A percentile compares a stretch with the other conserved stretches of the same genome.
phyloP scores from a whole-genome alignment of 805 yeast species.

The Wickerhamomyces ciferrii region DNA sequence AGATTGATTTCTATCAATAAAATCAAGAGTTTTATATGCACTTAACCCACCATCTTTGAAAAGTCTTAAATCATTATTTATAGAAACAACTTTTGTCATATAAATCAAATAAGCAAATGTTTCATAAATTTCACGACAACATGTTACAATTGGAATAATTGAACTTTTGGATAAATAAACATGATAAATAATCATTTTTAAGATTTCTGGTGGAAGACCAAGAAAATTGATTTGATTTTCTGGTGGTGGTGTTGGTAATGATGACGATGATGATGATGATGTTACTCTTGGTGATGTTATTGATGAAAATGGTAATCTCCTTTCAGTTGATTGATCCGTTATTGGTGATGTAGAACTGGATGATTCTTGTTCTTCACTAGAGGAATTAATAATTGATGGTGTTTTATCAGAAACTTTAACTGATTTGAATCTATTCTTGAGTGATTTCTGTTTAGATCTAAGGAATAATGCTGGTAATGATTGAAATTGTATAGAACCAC shows the following conservation, averaged over 20 bases:
- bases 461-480: too few species aligned
- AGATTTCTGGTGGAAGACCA: constrained; percentile 13
- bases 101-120: constrained; percentile 8
- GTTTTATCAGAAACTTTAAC: too few species aligned
- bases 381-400: too few species aligned
- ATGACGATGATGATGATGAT: background rate
- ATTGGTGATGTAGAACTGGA: too few species aligned
- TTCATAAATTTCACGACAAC: constrained; percentile 7
- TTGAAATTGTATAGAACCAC: too few species aligned
- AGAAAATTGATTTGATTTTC: constrained; percentile 2
- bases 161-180: constrained; percentile 3
- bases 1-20: background rate
- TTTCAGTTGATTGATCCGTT: too few species aligned
- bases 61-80: constrained; percentile 3
- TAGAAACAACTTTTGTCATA: constrained; percentile 4
- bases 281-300: too few species aligned
- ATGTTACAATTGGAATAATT: constrained; percentile 9
- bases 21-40: background rate
- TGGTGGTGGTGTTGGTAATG: background rate
- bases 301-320: too few species aligned
- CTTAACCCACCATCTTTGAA: background rate
- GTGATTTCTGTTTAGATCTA: too few species aligned
- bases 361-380: too few species aligned
- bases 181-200: constrained; percentile 5
- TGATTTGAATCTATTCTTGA: too few species aligned